phyloP scores from a whole-genome alignment of 768 basidiomycete genomes.

The Suillus spraguei region DNA sequence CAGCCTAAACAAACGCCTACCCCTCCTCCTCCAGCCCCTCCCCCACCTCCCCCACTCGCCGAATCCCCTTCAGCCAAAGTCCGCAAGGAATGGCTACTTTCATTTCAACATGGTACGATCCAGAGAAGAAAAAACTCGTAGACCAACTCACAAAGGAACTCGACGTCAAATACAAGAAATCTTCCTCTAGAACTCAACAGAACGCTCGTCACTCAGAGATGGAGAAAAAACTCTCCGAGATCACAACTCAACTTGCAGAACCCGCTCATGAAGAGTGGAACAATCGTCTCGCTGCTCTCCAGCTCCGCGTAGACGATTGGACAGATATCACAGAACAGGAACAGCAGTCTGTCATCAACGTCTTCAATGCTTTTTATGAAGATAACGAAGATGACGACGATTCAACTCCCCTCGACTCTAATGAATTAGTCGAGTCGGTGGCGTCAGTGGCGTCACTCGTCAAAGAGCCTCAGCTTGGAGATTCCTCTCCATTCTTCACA shows the following conservation, averaged over 20 bases:
- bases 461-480: constrained; percentile 22
- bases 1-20: constrained; percentile 15
- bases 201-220: constrained; percentile 32
- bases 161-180: constrained; percentile 33
- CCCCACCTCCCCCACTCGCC: constrained; percentile 19
- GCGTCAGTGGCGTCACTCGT: constrained; percentile 15
- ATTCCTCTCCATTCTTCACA: constrained; percentile 4
- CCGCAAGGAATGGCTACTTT: constrained; percentile 35
- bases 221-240: constrained; percentile 24
- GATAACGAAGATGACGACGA: constrained; percentile 22
- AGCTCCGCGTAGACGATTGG: constrained; percentile 34
- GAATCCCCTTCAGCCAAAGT: constrained; percentile 28
- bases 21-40: constrained; percentile 15
- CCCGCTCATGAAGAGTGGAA: constrained; percentile 38
- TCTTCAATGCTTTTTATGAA: constrained; percentile 34
- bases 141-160: constrained; percentile 35
- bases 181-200: constrained; percentile 27
- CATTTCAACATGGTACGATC: constrained; percentile 32
- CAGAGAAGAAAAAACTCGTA: constrained; percentile 29
- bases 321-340: constrained; percentile 33
- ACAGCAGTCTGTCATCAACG: constrained; percentile 32
- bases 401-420: neutral
- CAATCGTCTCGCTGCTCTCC: constrained; percentile 32
- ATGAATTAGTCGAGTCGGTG: constrained; percentile 8
- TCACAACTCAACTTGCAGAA: constrained; percentile 27